These are phyloP conservation scores for Wickerhamiella allomyrinae DNA, from an alignment of 805 yeast species.

Conservation along the genomic window DNA sequence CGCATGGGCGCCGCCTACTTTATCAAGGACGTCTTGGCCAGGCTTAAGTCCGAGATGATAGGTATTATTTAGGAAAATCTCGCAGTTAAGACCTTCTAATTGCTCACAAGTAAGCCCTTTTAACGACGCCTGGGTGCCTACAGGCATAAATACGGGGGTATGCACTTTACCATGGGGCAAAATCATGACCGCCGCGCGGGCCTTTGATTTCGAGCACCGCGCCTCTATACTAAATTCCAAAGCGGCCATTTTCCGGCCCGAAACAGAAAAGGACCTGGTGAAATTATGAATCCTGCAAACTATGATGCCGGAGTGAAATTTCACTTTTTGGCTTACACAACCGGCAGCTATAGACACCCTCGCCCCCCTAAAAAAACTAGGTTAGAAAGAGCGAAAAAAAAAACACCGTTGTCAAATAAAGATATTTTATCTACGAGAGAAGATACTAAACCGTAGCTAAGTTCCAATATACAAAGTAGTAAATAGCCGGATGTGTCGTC, in stretches of 20 bases:
- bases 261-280: background rate
- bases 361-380: no score
- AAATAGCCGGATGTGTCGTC: no score
- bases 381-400: no score
- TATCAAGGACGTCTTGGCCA: slow-evolving; percentile 30
- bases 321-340: background rate
- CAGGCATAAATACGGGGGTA: slow-evolving; percentile 36
- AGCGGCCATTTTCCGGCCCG: slow-evolving; percentile 14
- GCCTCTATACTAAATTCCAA: slow-evolving; percentile 29
- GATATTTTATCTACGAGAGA: no score
- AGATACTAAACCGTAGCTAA: no score
- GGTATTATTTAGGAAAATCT: slow-evolving; percentile 31
- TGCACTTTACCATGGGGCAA: slow-evolving; percentile 31
- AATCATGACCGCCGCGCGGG: slow-evolving; percentile 30
- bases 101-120: slow-evolving; percentile 33
- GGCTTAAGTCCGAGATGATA: slow-evolving; percentile 33
- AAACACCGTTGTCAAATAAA: no score
- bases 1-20: slow-evolving; percentile 32
- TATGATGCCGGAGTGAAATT: background rate
- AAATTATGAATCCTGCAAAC: background rate
- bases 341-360: background rate
- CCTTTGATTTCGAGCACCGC: slow-evolving; percentile 30
- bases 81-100: slow-evolving; percentile 28
- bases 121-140: slow-evolving; percentile 33
- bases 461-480: no score